A percentile compares a stretch with the other conserved stretches of the same genome.
Conservation (phyloP, 371 early-diverging fungal genomes). For the Mortierella sp. region DNA sequence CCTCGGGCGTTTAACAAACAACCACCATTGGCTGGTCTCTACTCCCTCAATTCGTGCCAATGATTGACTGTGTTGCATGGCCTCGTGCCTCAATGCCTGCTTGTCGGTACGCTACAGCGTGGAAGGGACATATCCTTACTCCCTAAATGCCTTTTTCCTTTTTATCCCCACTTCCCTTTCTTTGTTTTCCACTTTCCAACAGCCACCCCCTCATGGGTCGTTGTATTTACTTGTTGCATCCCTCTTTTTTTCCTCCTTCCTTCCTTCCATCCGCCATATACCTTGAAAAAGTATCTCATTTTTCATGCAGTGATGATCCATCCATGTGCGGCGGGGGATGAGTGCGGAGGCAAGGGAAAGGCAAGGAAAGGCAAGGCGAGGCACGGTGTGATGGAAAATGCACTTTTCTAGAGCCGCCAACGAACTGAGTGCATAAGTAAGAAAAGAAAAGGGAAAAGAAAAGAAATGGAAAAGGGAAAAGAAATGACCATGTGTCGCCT, state of each 20-base stretch:
- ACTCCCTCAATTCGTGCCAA: neutral
- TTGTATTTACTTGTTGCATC: neutral
- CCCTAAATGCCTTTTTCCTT: neutral
- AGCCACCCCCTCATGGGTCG: neutral
- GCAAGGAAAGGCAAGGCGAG: neutral
- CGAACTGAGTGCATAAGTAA: neutral
- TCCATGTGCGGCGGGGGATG: neutral
- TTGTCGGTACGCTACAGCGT: neutral
- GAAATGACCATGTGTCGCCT: neutral
- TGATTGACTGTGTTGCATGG: too few species aligned
- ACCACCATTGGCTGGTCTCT: neutral
- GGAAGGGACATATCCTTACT: neutral
- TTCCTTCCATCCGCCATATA: neutral
- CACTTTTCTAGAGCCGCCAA: neutral
- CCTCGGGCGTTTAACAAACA: neutral
- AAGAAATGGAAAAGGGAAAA: neutral
- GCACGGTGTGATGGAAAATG: neutral
- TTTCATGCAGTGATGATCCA: neutral
- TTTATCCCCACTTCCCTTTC: neutral
- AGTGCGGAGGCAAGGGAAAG: neutral
- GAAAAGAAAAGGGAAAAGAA: neutral
- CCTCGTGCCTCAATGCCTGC: neutral
- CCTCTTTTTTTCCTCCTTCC: neutral
- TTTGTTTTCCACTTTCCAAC: neutral
- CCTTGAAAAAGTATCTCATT: neutral